Evolutionary conservation across 768 basidiomycete species (phyloP).

Genomic region (Pluteus cervinus): DNA sequence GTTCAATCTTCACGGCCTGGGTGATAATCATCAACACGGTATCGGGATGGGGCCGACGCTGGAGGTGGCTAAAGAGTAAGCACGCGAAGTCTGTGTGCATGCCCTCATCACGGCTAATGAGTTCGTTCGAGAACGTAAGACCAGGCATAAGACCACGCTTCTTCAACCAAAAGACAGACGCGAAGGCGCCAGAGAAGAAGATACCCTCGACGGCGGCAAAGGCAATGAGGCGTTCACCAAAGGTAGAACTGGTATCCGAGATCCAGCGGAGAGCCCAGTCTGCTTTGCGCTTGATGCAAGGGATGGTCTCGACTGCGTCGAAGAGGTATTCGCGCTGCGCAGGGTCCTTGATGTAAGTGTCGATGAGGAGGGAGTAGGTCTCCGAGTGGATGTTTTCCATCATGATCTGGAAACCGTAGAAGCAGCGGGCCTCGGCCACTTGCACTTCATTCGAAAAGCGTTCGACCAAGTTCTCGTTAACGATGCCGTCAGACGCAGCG

Average conservation of each 20-base stretch:
- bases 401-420: conserved; percentile 99
- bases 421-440: conserved; percentile 89
- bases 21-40: conserved; percentile 68
- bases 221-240: conserved; percentile 90
- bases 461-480: conserved; percentile 95
- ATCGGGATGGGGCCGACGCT: conserved; percentile 80
- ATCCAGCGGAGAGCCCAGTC: conserved; percentile 97
- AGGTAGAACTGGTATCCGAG: conserved; percentile 69
- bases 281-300: conserved; percentile 87
- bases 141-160: conserved; percentile 98
- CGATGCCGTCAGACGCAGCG: conserved; percentile 94
- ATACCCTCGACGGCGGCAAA: conserved; percentile 98
- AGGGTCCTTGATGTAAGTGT: conserved; percentile 90
- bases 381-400: conserved; percentile 99
- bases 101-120: conserved; percentile 95
- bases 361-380: conserved; percentile 95
- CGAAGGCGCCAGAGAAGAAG: conserved; percentile 95
- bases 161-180: conserved; percentile 97
- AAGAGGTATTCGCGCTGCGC: conserved; percentile 77
- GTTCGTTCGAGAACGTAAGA: conserved; percentile 94
- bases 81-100: conserved; percentile 98
- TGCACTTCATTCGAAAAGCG: conserved; percentile 95
- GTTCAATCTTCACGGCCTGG: conserved; percentile 84
- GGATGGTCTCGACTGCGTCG: conserved; percentile 90
- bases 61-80: conserved; percentile 81